Evolutionary conservation across 2,329 filamentous ascomycete species (phyloP).

Genomic region (Penicillium sp.): DNA sequence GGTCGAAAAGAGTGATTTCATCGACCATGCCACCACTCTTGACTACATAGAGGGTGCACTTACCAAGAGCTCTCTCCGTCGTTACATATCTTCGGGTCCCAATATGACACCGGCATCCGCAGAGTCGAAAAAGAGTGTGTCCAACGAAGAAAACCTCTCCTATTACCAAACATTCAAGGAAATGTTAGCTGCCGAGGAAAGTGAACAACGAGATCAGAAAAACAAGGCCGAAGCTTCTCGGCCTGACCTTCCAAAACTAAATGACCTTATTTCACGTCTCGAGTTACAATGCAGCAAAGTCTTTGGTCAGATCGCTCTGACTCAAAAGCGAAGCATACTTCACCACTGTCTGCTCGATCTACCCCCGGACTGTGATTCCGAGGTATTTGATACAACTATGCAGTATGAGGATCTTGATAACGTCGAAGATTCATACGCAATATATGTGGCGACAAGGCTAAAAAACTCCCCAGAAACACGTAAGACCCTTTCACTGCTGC

Average conservation of each 20-base stretch:
- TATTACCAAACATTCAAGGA: conserved; percentile 47
- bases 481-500: conserved; percentile 18
- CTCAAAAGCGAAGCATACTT: conserved; percentile 64
- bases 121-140: conserved; percentile 32
- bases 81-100: conserved; percentile 48
- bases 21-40: conserved; percentile 69
- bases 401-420: conserved; percentile 41
- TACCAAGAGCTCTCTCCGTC: conserved; percentile 59
- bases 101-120: conserved; percentile 21
- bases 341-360: conserved; percentile 57
- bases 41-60: conserved; percentile 73
- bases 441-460: conserved; percentile 34
- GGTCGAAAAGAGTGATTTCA: conserved; percentile 69
- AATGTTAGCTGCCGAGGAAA: conserved; percentile 48
- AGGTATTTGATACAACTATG: conserved; percentile 57
- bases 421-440: conserved; percentile 22
- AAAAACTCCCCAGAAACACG: conserved; percentile 29
- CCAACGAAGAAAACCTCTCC: conserved; percentile 18
- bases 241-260: conserved; percentile 57
- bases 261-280: conserved; percentile 60
- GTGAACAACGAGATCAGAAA: conserved; percentile 33
- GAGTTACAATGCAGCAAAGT: conserved; percentile 56
- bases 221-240: conserved; percentile 46
- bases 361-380: conserved; percentile 35
- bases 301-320: conserved; percentile 65